Percentiles rank a stretch among this genome's conserved stretches.
Conservation (phyloP, 148 eudicot genomes). For the Euryodendron excelsum region DNA sequence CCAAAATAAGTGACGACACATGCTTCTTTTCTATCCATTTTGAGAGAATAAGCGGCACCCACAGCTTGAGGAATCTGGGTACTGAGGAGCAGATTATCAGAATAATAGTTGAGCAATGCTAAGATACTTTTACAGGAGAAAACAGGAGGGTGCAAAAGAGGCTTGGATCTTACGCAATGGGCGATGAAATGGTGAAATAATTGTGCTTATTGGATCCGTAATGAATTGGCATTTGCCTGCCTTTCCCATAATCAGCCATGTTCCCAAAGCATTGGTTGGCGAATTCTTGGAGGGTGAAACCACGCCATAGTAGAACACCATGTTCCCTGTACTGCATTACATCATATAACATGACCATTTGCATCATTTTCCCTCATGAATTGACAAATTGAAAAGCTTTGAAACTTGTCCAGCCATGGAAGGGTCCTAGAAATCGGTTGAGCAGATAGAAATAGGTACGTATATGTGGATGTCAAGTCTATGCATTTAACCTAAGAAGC, state of each 20-base stretch:
- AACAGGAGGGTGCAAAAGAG: background rate
- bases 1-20: slow-evolving; percentile 86
- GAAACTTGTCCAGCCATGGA: background rate
- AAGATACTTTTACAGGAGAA: background rate
- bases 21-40: slow-evolving; percentile 68
- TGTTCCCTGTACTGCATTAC: slow-evolving; percentile 75
- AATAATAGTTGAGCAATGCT: background rate
- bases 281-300: slow-evolving; percentile 81
- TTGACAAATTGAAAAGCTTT: background rate
- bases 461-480: no score
- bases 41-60: slow-evolving; percentile 90
- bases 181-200: slow-evolving; percentile 84
- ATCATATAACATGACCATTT: background rate
- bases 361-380: background rate
- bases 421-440: background rate
- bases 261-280: slow-evolving; percentile 84
- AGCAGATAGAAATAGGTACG: background rate
- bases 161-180: slow-evolving; percentile 65
- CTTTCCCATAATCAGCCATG: slow-evolving; percentile 78
- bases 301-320: slow-evolving; percentile 85
- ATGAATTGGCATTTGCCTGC: slow-evolving; percentile 94
- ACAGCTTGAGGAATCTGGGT: slow-evolving; percentile 93
- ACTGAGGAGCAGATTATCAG: slow-evolving; percentile 30
- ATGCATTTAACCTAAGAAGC: no score
- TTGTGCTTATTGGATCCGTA: slow-evolving; percentile 81